A percentile compares a stretch with the other conserved stretches of the same genome.
Evolutionary conservation across 768 basidiomycete genomes (phyloP).

Genomic region (Austroboletus festivus): DNA sequence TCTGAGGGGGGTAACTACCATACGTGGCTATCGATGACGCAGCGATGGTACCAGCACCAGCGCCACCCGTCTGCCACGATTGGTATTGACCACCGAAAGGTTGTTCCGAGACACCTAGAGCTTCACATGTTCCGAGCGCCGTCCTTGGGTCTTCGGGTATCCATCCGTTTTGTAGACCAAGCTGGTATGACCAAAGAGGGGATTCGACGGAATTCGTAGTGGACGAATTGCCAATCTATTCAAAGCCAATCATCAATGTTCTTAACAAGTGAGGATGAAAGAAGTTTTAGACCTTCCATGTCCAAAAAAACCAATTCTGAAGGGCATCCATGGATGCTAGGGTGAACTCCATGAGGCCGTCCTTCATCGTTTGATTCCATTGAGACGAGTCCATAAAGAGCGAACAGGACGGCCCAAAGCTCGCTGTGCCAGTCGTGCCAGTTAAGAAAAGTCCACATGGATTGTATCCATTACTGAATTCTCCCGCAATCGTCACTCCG

Average conservation of each 20-base stretch:
- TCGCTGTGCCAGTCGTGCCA: conserved; percentile 28
- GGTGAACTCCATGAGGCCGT: conserved; percentile 48
- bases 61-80: conserved; percentile 68
- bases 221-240: conserved; percentile 56
- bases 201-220: conserved; percentile 45
- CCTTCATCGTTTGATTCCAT: conserved; percentile 51
- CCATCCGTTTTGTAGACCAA: conserved; percentile 72
- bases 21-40: conserved; percentile 41
- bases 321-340: conserved; percentile 64
- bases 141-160: conserved; percentile 70
- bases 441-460: conserved; percentile 57
- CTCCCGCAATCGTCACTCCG: conserved; percentile 72
- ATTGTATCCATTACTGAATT: conserved; percentile 69
- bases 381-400: conserved; percentile 47
- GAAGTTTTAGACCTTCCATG: conserved; percentile 55
- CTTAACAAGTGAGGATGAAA: background rate
- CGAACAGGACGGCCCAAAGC: conserved; percentile 36
- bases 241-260: conserved; percentile 1
- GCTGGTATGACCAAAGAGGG: conserved; percentile 70
- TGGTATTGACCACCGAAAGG: conserved; percentile 54
- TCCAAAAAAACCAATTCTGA: conserved; percentile 74
- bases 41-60: conserved; percentile 47
- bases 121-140: conserved; percentile 62
- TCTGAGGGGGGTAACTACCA: conserved; percentile 52
- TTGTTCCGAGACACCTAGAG: conserved; percentile 42